Conservation (phyloP, 2,329 filamentous ascomycete species). For the Amylocarpus encephaloides region DNA sequence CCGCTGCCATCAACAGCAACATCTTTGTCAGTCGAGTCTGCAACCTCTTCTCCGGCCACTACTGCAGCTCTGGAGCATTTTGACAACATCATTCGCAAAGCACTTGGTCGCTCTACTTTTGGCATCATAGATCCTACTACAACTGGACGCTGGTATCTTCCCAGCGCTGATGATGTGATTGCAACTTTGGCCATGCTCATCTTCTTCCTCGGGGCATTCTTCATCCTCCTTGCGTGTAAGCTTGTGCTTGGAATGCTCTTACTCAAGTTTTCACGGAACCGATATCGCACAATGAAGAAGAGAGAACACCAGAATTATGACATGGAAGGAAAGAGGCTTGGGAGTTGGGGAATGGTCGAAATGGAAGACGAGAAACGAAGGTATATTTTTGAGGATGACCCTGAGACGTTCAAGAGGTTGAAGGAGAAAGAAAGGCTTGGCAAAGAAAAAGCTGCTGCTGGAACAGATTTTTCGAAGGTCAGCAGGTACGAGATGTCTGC, state of each 20-base stretch:
- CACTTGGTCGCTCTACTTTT: constrained; percentile 68
- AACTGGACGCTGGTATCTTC: constrained; percentile 30
- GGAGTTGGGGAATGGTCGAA: constrained; percentile 80
- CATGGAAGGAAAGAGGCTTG: constrained; percentile 67
- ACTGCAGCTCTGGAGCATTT: constrained; percentile 73
- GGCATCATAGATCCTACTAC: constrained; percentile 34
- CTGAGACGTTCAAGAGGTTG: constrained; percentile 58
- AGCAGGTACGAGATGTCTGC: constrained; percentile 90
- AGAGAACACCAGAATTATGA: constrained; percentile 53
- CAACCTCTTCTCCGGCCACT: constrained; percentile 62
- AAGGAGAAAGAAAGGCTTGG: constrained; percentile 58
- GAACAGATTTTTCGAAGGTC: constrained; percentile 59
- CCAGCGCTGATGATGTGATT: constrained; percentile 61
- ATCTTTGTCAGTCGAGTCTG: constrained; percentile 56
- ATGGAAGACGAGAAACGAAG: constrained; percentile 79
- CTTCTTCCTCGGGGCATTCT: constrained; percentile 77
- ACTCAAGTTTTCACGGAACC: constrained; percentile 68
- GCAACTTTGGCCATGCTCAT: constrained; percentile 75
- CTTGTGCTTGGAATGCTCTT: constrained; percentile 84
- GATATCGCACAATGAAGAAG: constrained; percentile 76
- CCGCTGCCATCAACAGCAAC: constrained; percentile 63
- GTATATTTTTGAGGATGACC: constrained; percentile 83
- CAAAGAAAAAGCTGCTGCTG: constrained; percentile 50
- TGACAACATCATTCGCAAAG: constrained; percentile 69
- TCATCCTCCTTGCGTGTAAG: constrained; percentile 78